These are phyloP conservation scores for Malus sieversii DNA, from an alignment of 306 rosid genomes.

Conservation along the genomic window DNA sequence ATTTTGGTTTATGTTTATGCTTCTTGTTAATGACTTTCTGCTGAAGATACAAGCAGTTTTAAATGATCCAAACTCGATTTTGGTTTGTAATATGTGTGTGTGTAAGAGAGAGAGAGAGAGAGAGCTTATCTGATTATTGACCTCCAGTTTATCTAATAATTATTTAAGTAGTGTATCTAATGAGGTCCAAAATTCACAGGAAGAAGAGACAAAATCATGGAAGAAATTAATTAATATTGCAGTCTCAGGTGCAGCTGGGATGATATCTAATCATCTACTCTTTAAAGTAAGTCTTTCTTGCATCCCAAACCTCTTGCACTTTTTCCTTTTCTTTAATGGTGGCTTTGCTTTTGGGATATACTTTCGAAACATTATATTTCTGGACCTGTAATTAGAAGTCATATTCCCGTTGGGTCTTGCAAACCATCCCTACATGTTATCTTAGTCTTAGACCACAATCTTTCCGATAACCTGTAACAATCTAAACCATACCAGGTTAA, in stretches of 20 bases:
- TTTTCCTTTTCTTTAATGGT: neutral
- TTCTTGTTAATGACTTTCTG: neutral
- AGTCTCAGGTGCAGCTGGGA: constrained; percentile 98
- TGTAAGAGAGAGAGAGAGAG: neutral
- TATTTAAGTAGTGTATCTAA: neutral
- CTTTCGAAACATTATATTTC: neutral
- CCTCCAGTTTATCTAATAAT: neutral
- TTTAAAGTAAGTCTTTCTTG: constrained; percentile 60
- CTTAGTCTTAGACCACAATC: neutral
- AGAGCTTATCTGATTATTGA: neutral
- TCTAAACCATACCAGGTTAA: neutral
- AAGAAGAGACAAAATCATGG: constrained; percentile 93
- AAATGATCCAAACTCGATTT: neutral
- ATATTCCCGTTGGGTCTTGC: neutral
- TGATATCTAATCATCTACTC: constrained; percentile 92
- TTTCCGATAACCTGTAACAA: neutral
- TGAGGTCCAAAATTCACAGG: constrained; percentile 39
- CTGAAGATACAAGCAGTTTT: neutral
- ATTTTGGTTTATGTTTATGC: neutral
- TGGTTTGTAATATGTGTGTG: neutral
- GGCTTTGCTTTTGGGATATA: neutral
- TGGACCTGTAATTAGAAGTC: neutral
- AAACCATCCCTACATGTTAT: neutral
- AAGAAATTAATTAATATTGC: constrained; percentile 79
- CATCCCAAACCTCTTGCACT: neutral